These are phyloP conservation scores for Chondrostereum purpureum DNA, from an alignment of 1,284 basidiomycete species.

Conservation along the genomic window DNA sequence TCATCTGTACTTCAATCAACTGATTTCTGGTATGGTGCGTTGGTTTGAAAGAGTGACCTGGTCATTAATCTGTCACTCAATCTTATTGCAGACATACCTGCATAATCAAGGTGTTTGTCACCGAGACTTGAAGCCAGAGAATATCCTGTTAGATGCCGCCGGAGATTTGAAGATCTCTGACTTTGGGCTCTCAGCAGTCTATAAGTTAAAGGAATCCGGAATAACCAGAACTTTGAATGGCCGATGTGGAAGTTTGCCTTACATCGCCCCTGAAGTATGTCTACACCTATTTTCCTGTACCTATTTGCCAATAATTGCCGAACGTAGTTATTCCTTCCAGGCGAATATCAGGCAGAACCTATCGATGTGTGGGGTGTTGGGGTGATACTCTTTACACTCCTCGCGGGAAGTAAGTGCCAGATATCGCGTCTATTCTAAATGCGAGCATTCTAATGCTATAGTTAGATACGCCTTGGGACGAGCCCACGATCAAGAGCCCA, in stretches of 20 bases:
- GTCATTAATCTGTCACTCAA: too few species aligned
- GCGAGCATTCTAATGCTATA: too few species aligned
- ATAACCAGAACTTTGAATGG: conserved; percentile 66
- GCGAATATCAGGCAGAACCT: conserved; percentile 88
- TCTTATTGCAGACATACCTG: conserved; percentile 63
- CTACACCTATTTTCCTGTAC: too few species aligned
- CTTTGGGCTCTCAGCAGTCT: conserved; percentile 92
- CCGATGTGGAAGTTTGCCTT: conserved; percentile 90
- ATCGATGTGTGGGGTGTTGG: conserved; percentile 96
- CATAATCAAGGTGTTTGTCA: conserved; percentile 91
- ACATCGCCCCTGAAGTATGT: conserved; percentile 87
- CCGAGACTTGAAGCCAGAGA: conserved; percentile 96
- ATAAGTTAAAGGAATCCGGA: conserved; percentile 82
- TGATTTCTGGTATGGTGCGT: conserved; percentile 74
- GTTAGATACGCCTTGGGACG: conserved; percentile 96
- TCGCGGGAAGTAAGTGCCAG: conserved; percentile 77
- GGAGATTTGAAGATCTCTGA: conserved; percentile 89
- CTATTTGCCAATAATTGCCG: conserved; percentile 1
- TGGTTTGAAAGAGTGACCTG: not conserved
- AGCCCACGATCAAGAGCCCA: conserved; percentile 73
- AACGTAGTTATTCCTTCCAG: conserved; percentile 44
- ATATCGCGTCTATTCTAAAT: conserved; percentile 3
- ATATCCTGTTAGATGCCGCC: conserved; percentile 76
- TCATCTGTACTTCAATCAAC: conserved; percentile 87
- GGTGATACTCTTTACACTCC: conserved; percentile 90